Evolutionary conservation across 345 rosid species (phyloP).

Genomic region (Eucalyptus sp.): DNA sequence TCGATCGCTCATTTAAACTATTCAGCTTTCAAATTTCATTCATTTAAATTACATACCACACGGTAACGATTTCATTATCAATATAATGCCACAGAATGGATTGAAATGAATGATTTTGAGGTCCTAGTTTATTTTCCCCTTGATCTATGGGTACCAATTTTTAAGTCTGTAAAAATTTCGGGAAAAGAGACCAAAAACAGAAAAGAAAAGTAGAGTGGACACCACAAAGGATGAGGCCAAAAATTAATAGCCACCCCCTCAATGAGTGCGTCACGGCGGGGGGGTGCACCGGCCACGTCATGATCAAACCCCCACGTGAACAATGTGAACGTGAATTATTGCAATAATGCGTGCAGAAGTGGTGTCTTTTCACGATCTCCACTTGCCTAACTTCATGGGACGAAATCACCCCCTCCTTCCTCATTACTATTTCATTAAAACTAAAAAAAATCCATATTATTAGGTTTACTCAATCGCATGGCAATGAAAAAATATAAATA

Average conservation of each 20-base stretch:
- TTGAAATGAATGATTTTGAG: neutral
- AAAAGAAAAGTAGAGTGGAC: neutral
- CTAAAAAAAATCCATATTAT: neutral
- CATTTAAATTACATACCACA: neutral
- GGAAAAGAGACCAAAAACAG: neutral
- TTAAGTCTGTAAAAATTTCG: rapidly evolving
- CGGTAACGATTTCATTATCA: neutral
- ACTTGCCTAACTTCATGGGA: neutral
- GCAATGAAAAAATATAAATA: too few relatives aligned
- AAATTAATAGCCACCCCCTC: neutral
- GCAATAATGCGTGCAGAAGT: neutral
- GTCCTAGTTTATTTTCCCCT: neutral
- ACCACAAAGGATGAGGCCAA: neutral
- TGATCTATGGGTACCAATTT: neutral
- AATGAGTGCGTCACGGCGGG: neutral
- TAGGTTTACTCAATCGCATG: neutral
- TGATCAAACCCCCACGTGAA: neutral
- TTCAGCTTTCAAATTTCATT: neutral
- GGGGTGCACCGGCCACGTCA: neutral
- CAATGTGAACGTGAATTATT: neutral
- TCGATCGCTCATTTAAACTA: neutral
- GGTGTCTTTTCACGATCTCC: neutral
- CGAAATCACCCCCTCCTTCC: neutral
- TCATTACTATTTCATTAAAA: neutral
- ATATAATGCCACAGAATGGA: neutral